Evolutionary conservation across 1,284 basidiomycete species (phyloP).

Genomic region (Malassezia sympodialis): DNA sequence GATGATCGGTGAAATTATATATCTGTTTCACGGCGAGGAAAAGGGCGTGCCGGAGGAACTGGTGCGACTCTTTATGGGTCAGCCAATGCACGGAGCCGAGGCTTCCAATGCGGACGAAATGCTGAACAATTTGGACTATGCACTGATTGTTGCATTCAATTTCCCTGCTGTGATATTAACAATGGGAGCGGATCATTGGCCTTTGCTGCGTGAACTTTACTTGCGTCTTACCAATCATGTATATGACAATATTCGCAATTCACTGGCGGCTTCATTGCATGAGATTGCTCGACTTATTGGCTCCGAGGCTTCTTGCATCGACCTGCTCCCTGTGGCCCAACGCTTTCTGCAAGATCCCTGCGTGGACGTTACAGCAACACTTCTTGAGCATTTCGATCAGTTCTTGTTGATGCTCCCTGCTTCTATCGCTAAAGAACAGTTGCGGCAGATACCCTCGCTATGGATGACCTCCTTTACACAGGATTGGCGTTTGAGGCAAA

Average conservation of each 20-base stretch:
- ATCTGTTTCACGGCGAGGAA: slow-evolving; percentile 63
- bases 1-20: slow-evolving; percentile 79
- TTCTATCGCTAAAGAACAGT: slow-evolving; percentile 54
- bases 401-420: slow-evolving; percentile 55
- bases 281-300: slow-evolving; percentile 80
- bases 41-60: slow-evolving; percentile 61
- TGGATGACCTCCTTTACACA: slow-evolving; percentile 60
- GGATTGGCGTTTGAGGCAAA: slow-evolving; percentile 76
- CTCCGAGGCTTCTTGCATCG: slow-evolving; percentile 58
- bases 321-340: slow-evolving; percentile 58
- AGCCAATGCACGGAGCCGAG: slow-evolving; percentile 32
- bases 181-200: slow-evolving; percentile 66
- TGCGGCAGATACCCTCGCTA: slow-evolving; percentile 55
- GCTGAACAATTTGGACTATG: slow-evolving; percentile 58
- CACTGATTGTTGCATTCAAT: slow-evolving; percentile 84
- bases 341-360: slow-evolving; percentile 58
- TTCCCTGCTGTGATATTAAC: slow-evolving; percentile 82
- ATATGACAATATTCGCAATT: slow-evolving; percentile 58
- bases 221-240: slow-evolving; percentile 56
- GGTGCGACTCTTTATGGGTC: slow-evolving; percentile 64
- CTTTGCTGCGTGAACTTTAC: slow-evolving; percentile 64
- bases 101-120: neutral
- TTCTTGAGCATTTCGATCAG: slow-evolving; percentile 50
- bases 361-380: slow-evolving; percentile 55
- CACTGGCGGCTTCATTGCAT: slow-evolving; percentile 75